Base-by-base conservation (phyloP, 345 rosid genomes). In the Gossypium bickii region DNA sequence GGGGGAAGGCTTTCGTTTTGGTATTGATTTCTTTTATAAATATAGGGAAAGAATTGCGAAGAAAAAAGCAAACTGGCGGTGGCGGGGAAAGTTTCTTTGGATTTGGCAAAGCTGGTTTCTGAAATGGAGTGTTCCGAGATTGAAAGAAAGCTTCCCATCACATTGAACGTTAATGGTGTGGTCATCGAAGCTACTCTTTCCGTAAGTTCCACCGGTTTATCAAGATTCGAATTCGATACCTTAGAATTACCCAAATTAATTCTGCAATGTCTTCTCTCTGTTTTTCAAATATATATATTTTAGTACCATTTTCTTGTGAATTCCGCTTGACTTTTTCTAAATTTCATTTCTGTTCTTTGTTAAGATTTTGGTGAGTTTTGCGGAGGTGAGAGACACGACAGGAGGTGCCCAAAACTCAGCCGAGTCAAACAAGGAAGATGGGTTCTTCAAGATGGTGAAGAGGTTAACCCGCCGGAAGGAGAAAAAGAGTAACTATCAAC, bases 351-450 rank as follows among this genome's bases (percentile, higher is more conserved):
- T n/a, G 15, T 3, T 24, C 22, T 63, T 11, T 15, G 3, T 57
- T 13, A 76, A 86, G 89, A 66, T 84, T 52, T 13, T 59, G 29
- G 77, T 84, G 24, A 78, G 82, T 64, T 83, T 83, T 25, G 75
- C 81, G 9, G 84, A 80, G 79, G 79, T 78, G 27, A 83, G 84
- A 52, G 84, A 79, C 22, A 25, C 69, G 17, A 5, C 70, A n/a
- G 73, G 44, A 59, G 16, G 38, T 0, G 71, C 65, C 62, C 79
- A 74, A 57, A 82, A 70, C 67, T 29, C 74, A 49, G 51, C 67
- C 25, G 69, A 60, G 62, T 66, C 75, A 2, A 76, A 71, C 11
- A 47, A 76, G 47, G 77, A 67, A 38, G 80, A 79, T 27, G 78
- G 78, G 7, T 45, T 77, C 41, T 57, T 71, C 48, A 67, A 67